These are phyloP conservation scores for Brettanomyces nanus DNA, from an alignment of 805 yeast genomes.

Conservation along the genomic window DNA sequence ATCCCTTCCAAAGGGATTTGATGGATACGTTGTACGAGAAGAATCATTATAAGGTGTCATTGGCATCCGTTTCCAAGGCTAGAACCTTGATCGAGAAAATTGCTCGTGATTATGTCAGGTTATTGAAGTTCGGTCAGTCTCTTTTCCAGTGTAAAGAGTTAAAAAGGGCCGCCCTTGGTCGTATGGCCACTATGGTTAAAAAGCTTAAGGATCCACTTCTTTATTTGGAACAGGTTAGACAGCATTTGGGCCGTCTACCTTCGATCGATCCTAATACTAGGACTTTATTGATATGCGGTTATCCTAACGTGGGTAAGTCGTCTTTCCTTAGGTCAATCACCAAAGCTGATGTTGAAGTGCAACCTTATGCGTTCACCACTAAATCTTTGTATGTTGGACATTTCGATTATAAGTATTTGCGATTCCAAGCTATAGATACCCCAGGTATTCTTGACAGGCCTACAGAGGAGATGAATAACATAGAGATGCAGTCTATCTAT, in stretches of 20 bases:
- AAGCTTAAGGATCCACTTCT: constrained; percentile 89
- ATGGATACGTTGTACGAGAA: constrained; percentile 97
- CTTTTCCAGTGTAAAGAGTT: constrained; percentile 97
- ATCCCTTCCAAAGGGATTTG: constrained; percentile 96
- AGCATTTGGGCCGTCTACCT: constrained; percentile 97
- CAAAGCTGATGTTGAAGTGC: constrained; percentile 97
- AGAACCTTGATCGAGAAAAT: constrained; percentile 93
- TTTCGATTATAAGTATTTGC: constrained; percentile 92
- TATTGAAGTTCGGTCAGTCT: constrained; percentile 95
- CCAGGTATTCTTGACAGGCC: constrained; percentile 99
- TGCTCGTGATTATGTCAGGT: constrained; percentile 87
- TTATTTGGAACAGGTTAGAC: constrained; percentile 97
- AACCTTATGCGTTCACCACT: constrained; percentile 98
- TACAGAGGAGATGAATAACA: constrained; percentile 98
- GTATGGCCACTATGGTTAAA: constrained; percentile 98
- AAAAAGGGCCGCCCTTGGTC: constrained; percentile 97
- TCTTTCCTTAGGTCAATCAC: constrained; percentile 90
- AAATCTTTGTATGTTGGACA: constrained; percentile 97
- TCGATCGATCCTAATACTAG: constrained; percentile 98
- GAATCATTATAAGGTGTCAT: constrained; percentile 94
- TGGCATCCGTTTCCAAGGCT: constrained; percentile 92
- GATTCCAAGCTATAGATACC: constrained; percentile 98
- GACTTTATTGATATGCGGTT: constrained; percentile 94
- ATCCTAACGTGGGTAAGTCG: constrained; percentile 98
- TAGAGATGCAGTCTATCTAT: constrained; percentile 98